Evolutionary conservation across 345 rosid species (phyloP), one percentile per base, ranked within the genome.

Genomic region (Isatis tinctoria): DNA sequence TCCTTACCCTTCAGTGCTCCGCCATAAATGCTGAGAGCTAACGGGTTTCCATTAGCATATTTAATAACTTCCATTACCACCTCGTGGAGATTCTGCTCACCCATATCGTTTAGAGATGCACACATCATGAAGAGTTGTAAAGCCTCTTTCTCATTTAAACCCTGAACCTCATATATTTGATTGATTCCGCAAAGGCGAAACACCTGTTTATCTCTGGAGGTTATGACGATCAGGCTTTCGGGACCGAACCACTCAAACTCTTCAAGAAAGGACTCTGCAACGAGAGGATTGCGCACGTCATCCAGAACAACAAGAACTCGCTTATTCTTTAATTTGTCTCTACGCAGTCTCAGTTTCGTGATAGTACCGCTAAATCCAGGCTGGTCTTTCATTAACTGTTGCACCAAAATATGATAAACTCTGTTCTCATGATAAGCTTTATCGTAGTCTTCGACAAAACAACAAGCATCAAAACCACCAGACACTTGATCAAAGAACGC

Each of bases 301-400:
- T 72, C 75, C 16, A 72, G 75, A 61, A 72, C 61, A 26, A 61
- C 40, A 37, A 72, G 68, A 28, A 54, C 58, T 17, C 47, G 72
- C 71, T 60, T 61, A 18, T 18, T 61, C 10, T 1, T 35, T 60
- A 26, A 11, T 5, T 4, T 61, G 1, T 48, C n/a, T 17, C 18
- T 53, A 10, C n/a, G 65, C 36, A 73, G 32, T 24, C 60, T 37
- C 45, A 3, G 5, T 10, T 27, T 49, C 10, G 22, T 4, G 37
- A 11, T 0, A 22, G 41, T 2, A 10, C 20, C 3, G 0, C 28
- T 5, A 26, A 1, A 0, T 1, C 8, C 58, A 10, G 26, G 2
- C 1, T 45, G 7, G 1, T 45, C 37, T 14, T 9, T 32, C 36
- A 13, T 1, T 1, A 69, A 32, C 10, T 49, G 40, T n/a, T 60